Conservation (phyloP, 1,284 basidiomycete species). For the Ganoderma leucocontextum region DNA sequence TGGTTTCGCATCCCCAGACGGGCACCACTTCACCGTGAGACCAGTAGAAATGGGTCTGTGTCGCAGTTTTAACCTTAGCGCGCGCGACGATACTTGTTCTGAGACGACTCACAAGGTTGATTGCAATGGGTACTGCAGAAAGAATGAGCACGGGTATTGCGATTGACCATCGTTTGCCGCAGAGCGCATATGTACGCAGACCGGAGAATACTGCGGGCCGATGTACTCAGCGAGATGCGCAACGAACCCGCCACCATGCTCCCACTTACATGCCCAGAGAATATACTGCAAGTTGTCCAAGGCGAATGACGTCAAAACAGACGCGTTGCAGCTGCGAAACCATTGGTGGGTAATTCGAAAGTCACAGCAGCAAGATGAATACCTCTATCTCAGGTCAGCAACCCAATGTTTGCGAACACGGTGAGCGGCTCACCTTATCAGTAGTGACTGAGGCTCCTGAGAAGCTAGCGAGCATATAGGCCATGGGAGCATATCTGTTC, state of each 20-base stretch:
- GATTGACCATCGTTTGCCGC: constrained; percentile 6
- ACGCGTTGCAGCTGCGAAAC: constrained; percentile 10
- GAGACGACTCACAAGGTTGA: constrained; percentile 5
- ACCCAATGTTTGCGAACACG: neutral
- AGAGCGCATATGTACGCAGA: constrained; percentile 20
- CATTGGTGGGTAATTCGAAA: neutral
- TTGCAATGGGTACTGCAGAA: neutral
- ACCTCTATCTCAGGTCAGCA: constrained; percentile 3
- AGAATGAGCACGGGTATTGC: constrained; percentile 12
- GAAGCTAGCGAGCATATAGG: constrained; percentile 8
- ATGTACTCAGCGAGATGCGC: neutral
- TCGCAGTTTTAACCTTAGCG: neutral
- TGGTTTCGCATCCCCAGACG: neutral
- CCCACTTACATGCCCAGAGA: constrained; percentile 15
- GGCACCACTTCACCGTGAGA: neutral
- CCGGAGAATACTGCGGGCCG: constrained; percentile 18
- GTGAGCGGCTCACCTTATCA: neutral
- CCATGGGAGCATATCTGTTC: constrained; percentile 20
- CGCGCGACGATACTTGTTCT: neutral
- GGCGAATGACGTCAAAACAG: neutral
- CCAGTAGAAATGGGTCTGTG: constrained; percentile 3
- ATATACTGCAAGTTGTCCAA: constrained; percentile 14
- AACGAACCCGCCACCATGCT: too few relatives aligned
- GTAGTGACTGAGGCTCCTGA: neutral
- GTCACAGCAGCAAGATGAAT: neutral